These are phyloP conservation scores for Parafenestella ontariensis DNA, from an alignment of 2,329 filamentous ascomycete genomes.

Conservation along the genomic window DNA sequence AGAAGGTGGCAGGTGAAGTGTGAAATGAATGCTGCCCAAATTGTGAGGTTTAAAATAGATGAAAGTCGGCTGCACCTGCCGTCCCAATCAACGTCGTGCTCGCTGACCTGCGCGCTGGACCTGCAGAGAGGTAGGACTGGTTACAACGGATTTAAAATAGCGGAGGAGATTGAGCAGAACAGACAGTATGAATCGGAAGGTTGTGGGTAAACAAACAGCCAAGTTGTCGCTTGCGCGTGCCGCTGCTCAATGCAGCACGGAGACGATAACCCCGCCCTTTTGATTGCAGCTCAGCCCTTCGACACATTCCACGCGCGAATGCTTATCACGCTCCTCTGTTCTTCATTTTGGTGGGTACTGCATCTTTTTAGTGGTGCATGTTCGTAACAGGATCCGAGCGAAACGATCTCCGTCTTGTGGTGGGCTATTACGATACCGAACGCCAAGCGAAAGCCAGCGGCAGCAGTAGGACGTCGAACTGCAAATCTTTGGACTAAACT, in stretches of 20 bases:
- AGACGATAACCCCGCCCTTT: conserved; percentile 5
- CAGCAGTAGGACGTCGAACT: conserved; percentile 17
- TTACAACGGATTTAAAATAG: conserved; percentile 1
- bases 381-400: conserved; percentile 20
- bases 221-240: conserved; percentile 1
- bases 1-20: not conserved
- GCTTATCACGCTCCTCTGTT: conserved; percentile 29
- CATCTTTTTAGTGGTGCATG: conserved; percentile 27
- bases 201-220: conserved; percentile 9
- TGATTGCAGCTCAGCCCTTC: conserved; percentile 16
- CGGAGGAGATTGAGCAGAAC: not conserved
- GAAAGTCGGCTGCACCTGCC: conserved; percentile 12
- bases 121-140: conserved; percentile 2
- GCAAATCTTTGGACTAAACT: conserved; percentile 17
- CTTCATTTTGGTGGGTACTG: no score
- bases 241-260: not conserved
- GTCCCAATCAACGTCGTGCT: conserved; percentile 1
- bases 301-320: not conserved
- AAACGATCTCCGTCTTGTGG: conserved; percentile 27
- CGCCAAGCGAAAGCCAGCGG: conserved; percentile 23
- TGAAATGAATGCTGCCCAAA: not conserved
- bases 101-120: conserved; percentile 5
- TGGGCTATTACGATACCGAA: conserved; percentile 19
- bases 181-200: conserved; percentile 1
- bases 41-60: conserved; percentile 1